Percentiles rank a stretch among this genome's conserved stretches.
Evolutionary conservation across 1,284 basidiomycete genomes (phyloP).

Genomic region (Trichosporon coremiiforme): DNA sequence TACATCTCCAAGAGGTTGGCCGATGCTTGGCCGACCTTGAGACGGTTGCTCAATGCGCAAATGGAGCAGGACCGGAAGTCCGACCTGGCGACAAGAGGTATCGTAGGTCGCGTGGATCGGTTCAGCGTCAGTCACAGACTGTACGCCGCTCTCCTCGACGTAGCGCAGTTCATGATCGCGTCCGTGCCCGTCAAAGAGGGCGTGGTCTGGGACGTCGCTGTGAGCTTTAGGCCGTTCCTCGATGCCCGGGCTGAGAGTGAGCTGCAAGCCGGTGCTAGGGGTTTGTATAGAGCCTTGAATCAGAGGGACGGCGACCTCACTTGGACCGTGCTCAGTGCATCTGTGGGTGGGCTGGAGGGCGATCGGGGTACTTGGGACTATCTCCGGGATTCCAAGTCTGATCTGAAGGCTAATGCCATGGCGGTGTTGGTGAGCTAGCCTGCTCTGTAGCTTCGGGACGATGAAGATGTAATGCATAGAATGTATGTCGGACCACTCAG

Average conservation of each 20-base stretch:
- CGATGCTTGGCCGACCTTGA: conserved; percentile 85
- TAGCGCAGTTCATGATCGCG: conserved; percentile 67
- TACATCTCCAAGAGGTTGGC: conserved; percentile 81
- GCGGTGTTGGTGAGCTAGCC: not conserved
- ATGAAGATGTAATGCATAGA: conserved; percentile 18
- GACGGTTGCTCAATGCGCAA: conserved; percentile 63
- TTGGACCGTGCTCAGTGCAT: conserved; percentile 67
- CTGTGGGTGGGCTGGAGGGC: conserved; percentile 52
- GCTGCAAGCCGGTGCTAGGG: conserved; percentile 67
- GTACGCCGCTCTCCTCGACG: conserved; percentile 69
- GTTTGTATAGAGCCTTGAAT: conserved; percentile 66
- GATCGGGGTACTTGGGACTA: conserved; percentile 41
- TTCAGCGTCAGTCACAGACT: conserved; percentile 69
- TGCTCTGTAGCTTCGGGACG: not conserved
- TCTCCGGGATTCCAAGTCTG: conserved; percentile 34
- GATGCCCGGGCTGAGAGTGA: conserved; percentile 68
- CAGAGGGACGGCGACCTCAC: conserved; percentile 73
- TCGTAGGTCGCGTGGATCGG: conserved; percentile 45
- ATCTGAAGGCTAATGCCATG: conserved; percentile 19
- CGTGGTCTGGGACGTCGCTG: conserved; percentile 74
- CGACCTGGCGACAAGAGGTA: conserved; percentile 65
- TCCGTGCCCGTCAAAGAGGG: conserved; percentile 69
- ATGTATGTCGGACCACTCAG: not conserved
- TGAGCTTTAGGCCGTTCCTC: conserved; percentile 74
- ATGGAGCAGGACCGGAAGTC: conserved; percentile 64